Conservation (phyloP, 768 basidiomycete genomes). For the Hygrocybe punicea region DNA sequence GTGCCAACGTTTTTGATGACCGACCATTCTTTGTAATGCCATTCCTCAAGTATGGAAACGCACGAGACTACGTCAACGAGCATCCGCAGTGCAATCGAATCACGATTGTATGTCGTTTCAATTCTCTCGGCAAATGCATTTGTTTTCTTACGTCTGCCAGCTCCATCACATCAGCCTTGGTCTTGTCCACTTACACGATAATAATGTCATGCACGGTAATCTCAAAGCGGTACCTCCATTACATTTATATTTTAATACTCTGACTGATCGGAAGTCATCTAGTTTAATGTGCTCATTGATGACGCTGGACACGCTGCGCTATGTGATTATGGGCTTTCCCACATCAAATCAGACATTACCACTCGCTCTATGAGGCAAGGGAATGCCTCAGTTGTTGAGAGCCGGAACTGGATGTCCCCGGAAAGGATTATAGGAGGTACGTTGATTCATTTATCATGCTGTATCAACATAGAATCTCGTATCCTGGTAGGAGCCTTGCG, state of each 20-base stretch:
- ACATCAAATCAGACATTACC: conserved; percentile 5
- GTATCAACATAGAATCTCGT: not conserved
- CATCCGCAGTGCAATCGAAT: not conserved
- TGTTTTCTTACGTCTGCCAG: not conserved
- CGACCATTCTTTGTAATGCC: conserved; percentile 1
- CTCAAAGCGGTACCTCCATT: conserved; percentile 2
- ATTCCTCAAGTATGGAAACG: conserved; percentile 5
- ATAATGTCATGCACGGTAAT: conserved; percentile 4
- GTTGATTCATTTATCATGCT: not conserved
- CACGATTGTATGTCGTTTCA: not conserved
- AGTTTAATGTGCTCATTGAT: conserved; percentile 33
- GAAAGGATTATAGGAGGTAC: conserved; percentile 5
- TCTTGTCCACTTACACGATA: conserved; percentile 1
- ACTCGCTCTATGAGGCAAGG: conserved; percentile 4
- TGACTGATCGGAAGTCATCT: not conserved
- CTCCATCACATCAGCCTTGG: conserved; percentile 5
- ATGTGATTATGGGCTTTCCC: conserved; percentile 7
- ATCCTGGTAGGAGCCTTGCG: conserved; percentile 1
- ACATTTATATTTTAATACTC: not conserved
- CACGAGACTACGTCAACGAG: conserved; percentile 1
- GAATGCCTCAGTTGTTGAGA: not conserved
- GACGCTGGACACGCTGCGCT: conserved; percentile 4
- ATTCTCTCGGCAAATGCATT: not conserved
- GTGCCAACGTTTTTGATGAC: conserved; percentile 8
- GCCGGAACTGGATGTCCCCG: conserved; percentile 10